Base-by-base conservation (phyloP, 306 rosid species). In the Prosopis cineraria region DNA sequence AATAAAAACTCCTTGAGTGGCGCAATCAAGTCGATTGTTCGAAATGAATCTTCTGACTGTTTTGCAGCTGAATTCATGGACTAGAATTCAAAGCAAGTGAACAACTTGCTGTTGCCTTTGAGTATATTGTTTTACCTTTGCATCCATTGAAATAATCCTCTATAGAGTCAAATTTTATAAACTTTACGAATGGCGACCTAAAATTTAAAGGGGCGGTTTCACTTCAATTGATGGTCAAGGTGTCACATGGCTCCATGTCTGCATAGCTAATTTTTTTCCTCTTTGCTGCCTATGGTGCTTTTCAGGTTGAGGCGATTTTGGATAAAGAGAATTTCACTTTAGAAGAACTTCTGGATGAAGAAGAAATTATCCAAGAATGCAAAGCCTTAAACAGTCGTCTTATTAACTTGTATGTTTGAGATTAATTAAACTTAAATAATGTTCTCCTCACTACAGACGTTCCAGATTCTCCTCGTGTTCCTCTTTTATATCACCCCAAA, bases 341-440 rank as follows among this genome's bases (percentile, higher is more conserved):
- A 78, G 98, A 95, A 78, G 98, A 95, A 85, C 98, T 95, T 76
- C 90, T 95, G 8, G 98, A 95, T 47, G 98, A 95, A 81, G 98
- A 95, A 77, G 98, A 95, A 79, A 87, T 95, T 79, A 95, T 92
- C 56, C 98, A 95, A 85, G 98, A 95, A 84, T 95, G 98, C 98
- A 95, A 92, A 87, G 92, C 96, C 72, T 86, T 95, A 72, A 95
- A 95, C 81, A 95, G 97, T 75, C 98, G 98, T 74, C 97, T 95
- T 67, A 89, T 95, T 79, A 92, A 95, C 78, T 92, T 92, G 98
- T 95, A 90, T 48, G 68, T 77, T 78, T 47, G 70, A 72, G 48
- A 43, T 4, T 75, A 43, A 53, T 75, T 77, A 11, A 62, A 77
- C 37, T 36, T 72, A 25, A 34, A 13, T 43, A 29, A 25, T 50